A percentile compares a stretch with the other conserved stretches of the same genome.
These are phyloP conservation scores for Torulaspora indica DNA, from an alignment of 805 yeast species.

Conservation along the genomic window DNA sequence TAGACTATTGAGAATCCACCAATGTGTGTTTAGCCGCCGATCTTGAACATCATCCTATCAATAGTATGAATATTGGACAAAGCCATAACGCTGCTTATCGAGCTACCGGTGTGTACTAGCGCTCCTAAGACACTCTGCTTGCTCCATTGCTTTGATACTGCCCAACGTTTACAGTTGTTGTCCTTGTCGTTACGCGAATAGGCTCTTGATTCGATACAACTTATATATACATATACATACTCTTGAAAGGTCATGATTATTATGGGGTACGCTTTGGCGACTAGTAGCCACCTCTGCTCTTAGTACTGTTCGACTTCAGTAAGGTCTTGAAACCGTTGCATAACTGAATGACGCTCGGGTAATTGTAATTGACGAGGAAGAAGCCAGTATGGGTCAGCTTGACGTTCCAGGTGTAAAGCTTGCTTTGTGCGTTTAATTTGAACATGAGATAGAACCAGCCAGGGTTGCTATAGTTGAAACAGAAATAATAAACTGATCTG, in stretches of 20 bases:
- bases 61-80: too few relatives aligned
- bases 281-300: constrained; percentile 13
- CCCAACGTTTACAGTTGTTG: too few relatives aligned
- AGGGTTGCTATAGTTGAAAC: constrained; percentile 83
- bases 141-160: neutral
- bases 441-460: constrained; percentile 90
- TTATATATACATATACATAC: constrained; percentile 1
- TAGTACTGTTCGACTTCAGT: constrained; percentile 36
- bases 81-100: too few relatives aligned
- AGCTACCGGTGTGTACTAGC: too few relatives aligned
- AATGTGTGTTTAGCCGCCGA: too few relatives aligned
- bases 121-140: too few relatives aligned
- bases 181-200: neutral
- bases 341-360: constrained; percentile 82
- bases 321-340: constrained; percentile 92
- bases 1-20: too few relatives aligned
- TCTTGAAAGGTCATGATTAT: constrained; percentile 1
- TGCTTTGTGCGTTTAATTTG: constrained; percentile 67
- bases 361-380: constrained; percentile 68
- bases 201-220: neutral
- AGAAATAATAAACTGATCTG: constrained; percentile 85
- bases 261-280: neutral
- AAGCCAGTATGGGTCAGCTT: constrained; percentile 86
- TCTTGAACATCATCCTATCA: too few relatives aligned
- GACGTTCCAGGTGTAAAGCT: constrained; percentile 81